A percentile compares a stretch with the other conserved stretches of the same genome.
Conservation (phyloP, 202 grass and related monocot species). For the Thinopyrum obtusiflorum region DNA sequence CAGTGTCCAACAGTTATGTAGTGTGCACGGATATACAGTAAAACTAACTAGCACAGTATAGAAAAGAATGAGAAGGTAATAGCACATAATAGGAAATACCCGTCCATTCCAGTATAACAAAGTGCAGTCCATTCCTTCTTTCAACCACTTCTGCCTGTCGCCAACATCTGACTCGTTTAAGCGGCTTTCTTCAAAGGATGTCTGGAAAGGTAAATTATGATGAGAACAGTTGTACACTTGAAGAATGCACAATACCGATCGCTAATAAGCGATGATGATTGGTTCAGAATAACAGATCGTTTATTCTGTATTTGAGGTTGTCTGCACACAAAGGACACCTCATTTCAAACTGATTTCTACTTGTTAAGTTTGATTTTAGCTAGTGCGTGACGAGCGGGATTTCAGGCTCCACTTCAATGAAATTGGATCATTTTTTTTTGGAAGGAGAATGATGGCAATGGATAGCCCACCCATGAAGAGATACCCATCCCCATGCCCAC, state of each 20-base stretch:
- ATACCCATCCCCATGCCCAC: too few species aligned
- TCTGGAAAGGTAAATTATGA: conserved; percentile 36
- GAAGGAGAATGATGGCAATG: background rate
- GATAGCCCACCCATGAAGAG: background rate
- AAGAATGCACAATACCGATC: background rate
- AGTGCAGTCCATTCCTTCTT: conserved; percentile 86
- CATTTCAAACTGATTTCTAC: background rate
- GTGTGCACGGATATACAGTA: background rate
- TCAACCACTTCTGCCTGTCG: conserved; percentile 79
- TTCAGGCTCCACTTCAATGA: background rate
- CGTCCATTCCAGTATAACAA: conserved; percentile 86
- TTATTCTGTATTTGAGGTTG: background rate
- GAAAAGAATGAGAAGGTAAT: background rate
- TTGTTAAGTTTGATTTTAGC: background rate
- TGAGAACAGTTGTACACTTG: background rate
- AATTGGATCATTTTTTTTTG: background rate
- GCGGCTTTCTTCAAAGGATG: conserved; percentile 68
- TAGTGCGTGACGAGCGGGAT: background rate
- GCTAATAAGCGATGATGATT: background rate
- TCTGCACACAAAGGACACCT: background rate
- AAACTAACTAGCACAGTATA: background rate
- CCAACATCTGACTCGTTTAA: conserved; percentile 79
- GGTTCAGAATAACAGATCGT: background rate
- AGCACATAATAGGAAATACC: conserved; percentile 42
- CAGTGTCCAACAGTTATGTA: background rate